Base-by-base conservation (phyloP, 768 basidiomycete genomes). In the Porphyrellus cyaneotinctus region DNA sequence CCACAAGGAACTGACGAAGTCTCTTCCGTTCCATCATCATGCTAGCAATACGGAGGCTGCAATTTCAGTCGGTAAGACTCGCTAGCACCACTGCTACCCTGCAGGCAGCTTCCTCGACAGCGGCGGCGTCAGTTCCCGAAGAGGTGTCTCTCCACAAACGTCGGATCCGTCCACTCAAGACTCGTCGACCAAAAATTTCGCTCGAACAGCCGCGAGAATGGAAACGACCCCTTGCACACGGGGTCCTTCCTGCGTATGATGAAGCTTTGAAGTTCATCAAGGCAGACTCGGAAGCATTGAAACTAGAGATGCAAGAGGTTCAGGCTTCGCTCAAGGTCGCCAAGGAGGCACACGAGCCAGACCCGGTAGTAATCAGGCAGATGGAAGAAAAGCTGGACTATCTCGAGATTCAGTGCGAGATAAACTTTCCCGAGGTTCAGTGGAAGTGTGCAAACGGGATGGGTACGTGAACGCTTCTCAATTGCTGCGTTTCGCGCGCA, bases 381-480 rank as follows among this genome's bases (percentile, higher is more conserved):
- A 60, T 82, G 65, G 64, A 79, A 54, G 72, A 76, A 61, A 80
- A 77, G 65, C 62, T 84, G 41, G 62, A 74, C 18, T 78, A 87
- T 51, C 64, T 95, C 41, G 83, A 91, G 57, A 77, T 95, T 11
- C 89, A 92, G 71, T 85, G 87, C 52, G 78, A 86, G 66, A 73
- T 90, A 28, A 95, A 97, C 68, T 71, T 92, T n/a, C 95, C 94
- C 0, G 77, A 84, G 48, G 81, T 86, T 31, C 72, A 93, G 63
- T 90, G 90, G 87, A 80, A 75, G 57, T 87, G 89, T 56, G 74
- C 76, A 32, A 87, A 89, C 62, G 87, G 85, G n/a, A 78, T 85
- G 78, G 85, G 87, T 91, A 59, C 24, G 86, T 76, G n/a, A 49
- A 41, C 24, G 49, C 38, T 5, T 18, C 17, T 36, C 42, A 43